Evolutionary conservation across 768 basidiomycete genomes (phyloP).

Genomic region (Omphalotus guepiniiformis): DNA sequence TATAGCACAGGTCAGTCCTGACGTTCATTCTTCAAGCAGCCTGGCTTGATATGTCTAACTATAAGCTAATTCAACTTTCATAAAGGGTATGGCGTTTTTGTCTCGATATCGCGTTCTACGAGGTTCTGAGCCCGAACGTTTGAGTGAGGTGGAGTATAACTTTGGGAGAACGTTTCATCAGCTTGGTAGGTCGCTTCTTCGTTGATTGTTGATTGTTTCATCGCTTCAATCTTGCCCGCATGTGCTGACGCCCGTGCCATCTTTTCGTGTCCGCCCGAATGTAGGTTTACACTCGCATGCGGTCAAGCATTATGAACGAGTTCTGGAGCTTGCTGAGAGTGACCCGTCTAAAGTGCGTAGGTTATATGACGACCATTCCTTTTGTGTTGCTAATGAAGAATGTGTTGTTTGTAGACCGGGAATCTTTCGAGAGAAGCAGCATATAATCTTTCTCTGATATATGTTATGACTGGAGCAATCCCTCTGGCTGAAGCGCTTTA

Average conservation of each 20-base stretch:
- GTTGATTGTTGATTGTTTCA: background rate
- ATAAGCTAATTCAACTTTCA: background rate
- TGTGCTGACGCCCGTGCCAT: background rate
- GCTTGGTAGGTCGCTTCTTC: too few relatives aligned
- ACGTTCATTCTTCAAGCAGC: too few relatives aligned
- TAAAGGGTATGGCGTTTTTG: conserved; percentile 79
- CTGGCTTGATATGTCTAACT: conserved; percentile 20
- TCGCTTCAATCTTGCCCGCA: background rate
- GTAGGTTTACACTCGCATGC: conserved; percentile 82
- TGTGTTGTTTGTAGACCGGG: conserved; percentile 32
- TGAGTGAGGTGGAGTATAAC: conserved; percentile 87
- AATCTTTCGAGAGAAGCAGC: conserved; percentile 73
- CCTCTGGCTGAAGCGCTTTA: conserved; percentile 67
- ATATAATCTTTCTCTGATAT: conserved; percentile 83
- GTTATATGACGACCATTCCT: too few relatives aligned
- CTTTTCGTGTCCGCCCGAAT: too few relatives aligned
- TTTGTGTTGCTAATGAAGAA: too few relatives aligned
- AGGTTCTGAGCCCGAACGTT: conserved; percentile 32
- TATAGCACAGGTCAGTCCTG: conserved; percentile 64
- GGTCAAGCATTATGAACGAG: conserved; percentile 77
- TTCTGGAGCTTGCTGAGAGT: conserved; percentile 57
- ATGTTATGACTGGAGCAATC: conserved; percentile 70
- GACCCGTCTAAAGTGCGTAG: conserved; percentile 28
- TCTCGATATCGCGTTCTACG: conserved; percentile 70
- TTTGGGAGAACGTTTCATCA: conserved; percentile 91